Base-by-base conservation (phyloP, 345 rosid genomes). In the Boechera divaricarpa region DNA sequence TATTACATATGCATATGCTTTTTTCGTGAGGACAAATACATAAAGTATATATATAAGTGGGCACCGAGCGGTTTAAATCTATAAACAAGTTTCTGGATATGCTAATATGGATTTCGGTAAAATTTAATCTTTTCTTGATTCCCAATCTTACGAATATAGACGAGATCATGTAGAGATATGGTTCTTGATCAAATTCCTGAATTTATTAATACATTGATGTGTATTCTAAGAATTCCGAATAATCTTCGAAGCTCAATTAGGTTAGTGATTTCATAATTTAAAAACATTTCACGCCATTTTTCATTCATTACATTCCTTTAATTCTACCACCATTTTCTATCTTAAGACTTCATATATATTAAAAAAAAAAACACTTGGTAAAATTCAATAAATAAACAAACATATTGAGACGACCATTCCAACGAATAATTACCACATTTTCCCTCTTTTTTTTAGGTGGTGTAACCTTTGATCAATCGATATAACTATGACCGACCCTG, bases 111-210 rank as follows among this genome's bases (percentile, higher is more conserved):
- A 67, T 47, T 70, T 77, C 61, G 67, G 76, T 38, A 38, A 55
- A 55, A 32, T 28, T 36, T 35, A 45, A 70, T 10, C 11, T 77
- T 71, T 57, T 31, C n/a, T 16, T 56, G 54, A 71, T 77, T 71
- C 68, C 59, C 49, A 56, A 38, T 63, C 44, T 56, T 29, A 48
- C 35, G 39, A 71, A 66, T 57, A 77, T 44, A 33, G 1, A 60
- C n/a, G 32, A 71, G 48, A 71, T 56, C 51, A 70, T 77, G 55
- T 10, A 31, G 56, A 72, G 77, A 77, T 71, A 71, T 77, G 77
- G 39, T 31, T 70, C 36, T 71, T 57, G 55, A 77, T 64, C 24
- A 65, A 71, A 39, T 39, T 64, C 9, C 3, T 71, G n/a, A 64
- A 57, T 77, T 49, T 63, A 55, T 33, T 54, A 70, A 44, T 42